Base-by-base conservation (phyloP, 1,284 basidiomycete genomes). In the Apiotrichum brassicae region DNA sequence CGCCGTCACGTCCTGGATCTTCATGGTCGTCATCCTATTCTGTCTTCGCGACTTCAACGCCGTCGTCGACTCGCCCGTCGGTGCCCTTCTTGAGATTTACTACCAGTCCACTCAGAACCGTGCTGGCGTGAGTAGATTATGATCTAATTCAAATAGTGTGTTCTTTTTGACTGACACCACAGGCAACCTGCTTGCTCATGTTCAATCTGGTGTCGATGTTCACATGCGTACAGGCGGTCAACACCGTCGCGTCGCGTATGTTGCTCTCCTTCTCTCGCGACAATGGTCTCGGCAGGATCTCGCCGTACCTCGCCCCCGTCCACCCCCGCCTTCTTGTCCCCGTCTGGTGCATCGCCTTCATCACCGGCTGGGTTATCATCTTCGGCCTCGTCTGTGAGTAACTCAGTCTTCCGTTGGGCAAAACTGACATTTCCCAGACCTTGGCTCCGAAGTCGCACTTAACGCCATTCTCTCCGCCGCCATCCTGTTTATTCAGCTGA, bases 11-110 rank as follows among this genome's bases (percentile, higher is more conserved):
- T 81, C 81, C 0, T 73, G 82, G 12, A 48, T 82, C 14, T 83
- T 83, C 63, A 69, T 85, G 22, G 74, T 85, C 44, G 79, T 81
- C 0, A 78, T 86, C 22, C 71, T 84, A 16, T 85, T 86, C 57
- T 82, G 81, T 20, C 68, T 84, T 14, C 78, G 76, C 6, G 80
- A 85, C 59, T 75, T 82, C 35, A 53, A 71, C 6, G 75, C 69
- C 0, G 73, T 85, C n/a, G 73, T 83, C 26, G 65, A 71, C 49
- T 78, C 80, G 0, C 61, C 77, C 14, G 77, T 79, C 4, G 83
- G 83, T 2, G 79, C 85, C 45, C 78, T 85, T 0, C 75, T 84
- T 14, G 81, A 79, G 2, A 74, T 83, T 28, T 78, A 85, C 69
- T 82, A 82, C 58, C 78, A 82, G 38, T 75, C 83, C 1, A 77